Evolutionary conservation across 441 rosid species (phyloP), one percentile per base, ranked within the genome.

Genomic region (Jatropha multifida): DNA sequence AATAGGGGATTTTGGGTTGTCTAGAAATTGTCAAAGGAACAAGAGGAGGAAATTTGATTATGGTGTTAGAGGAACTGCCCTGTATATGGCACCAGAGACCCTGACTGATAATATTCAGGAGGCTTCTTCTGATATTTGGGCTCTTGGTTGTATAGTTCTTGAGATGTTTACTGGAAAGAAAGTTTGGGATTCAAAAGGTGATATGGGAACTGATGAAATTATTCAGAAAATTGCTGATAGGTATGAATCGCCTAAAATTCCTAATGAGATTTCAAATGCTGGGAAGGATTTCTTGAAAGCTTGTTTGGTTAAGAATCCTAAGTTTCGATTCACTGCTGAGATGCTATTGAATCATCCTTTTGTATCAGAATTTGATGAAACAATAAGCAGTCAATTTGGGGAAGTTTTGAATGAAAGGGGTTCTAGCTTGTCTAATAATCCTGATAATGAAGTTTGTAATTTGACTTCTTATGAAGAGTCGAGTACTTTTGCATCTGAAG

Each of bases 91-190:
- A 0, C 83, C 81, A 0, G 83, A 80, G 63, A 20, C 80, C 0
- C 77, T 77, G 58, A 55, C 32, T 12, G 58, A 67, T 44, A 65
- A 67, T 26, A 49, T 72, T 55, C 79, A 81, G 52, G 84, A 79
- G 69, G 69, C 79, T 18, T 74, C 86, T 8, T 74, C 77, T 0
- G 85, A 85, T 65, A 65, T 78, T 3, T 82, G 83, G 84, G 81
- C 84, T 9, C 76, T 85, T 51, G 84, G 85, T 2, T 82, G 82
- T 68, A 76, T 76, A 0, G 83, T 77, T 44, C 48, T 61, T 10
- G 81, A 77, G 78, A 81, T 75, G 87, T 60, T 80, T 7, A 76
- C 74, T 11, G 87, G 85, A 38, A 76, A 67, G 70, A 59, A 46
- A 26, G 63, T 78, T 2, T 80, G 79, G 82, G 42, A 67, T n/a